A percentile compares a stretch with the other conserved stretches of the same genome.
These are phyloP conservation scores for Diacronema lutheri DNA, from an alignment of 78 protist genomes.

Conservation along the genomic window DNA sequence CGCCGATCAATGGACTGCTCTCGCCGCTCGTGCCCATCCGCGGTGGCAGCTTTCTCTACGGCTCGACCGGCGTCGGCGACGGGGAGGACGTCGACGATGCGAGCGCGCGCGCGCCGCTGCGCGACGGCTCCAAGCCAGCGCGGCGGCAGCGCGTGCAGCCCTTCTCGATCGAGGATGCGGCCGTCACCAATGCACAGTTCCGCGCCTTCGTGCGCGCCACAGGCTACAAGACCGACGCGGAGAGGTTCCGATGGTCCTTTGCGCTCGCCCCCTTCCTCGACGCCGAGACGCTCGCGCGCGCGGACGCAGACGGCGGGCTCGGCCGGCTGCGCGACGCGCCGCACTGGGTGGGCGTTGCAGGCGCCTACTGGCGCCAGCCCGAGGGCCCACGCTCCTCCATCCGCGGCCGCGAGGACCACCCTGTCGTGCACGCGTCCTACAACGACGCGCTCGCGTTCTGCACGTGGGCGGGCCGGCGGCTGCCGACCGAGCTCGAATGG, in stretches of 20 bases:
- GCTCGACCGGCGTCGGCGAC: too few species aligned
- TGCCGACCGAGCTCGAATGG: constrained; percentile 30
- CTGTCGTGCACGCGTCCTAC: constrained; percentile 5
- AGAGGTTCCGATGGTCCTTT: constrained; percentile 17
- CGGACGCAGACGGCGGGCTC: too few species aligned
- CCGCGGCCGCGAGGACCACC: background rate
- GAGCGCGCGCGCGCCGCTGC: too few species aligned
- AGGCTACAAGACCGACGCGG: constrained; percentile 2
- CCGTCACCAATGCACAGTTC: constrained; percentile 22
- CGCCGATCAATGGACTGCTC: too few species aligned
- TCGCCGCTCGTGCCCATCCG: too few species aligned
- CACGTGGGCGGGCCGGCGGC: constrained; percentile 24
- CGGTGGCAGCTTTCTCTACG: too few species aligned
- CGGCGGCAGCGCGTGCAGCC: too few species aligned
- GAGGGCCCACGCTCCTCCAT: constrained; percentile 13
- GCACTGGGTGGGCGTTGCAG: constrained; percentile 21
- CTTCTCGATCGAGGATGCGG: background rate
- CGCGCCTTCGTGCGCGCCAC: constrained; percentile 21
- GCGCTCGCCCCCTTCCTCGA: background rate
- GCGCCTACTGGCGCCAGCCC: constrained; percentile 17
- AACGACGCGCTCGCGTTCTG: constrained; percentile 36
- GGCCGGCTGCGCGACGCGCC: background rate
- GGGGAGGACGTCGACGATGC: too few species aligned
- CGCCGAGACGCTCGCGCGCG: too few species aligned
- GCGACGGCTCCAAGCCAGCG: too few species aligned